These are phyloP conservation scores for Leishmania turanica DNA, from an alignment of 208 protist genomes.

Conservation along the genomic window DNA sequence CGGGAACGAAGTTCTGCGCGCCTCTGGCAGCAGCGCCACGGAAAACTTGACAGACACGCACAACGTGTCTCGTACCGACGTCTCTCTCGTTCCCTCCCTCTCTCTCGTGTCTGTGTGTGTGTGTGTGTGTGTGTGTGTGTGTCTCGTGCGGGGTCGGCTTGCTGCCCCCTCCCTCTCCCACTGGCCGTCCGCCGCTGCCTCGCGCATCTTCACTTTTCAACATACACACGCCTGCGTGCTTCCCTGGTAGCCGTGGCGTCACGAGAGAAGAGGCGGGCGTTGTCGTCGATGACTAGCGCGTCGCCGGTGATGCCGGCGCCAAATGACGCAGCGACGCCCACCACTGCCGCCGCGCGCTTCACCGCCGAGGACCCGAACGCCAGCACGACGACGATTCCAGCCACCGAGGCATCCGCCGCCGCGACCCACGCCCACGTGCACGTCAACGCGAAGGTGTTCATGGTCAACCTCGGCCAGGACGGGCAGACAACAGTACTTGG, in stretches of 20 bases:
- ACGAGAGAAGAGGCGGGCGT: background rate
- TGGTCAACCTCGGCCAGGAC: constrained; percentile 21
- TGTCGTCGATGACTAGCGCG: background rate
- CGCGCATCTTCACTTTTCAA: too few species aligned
- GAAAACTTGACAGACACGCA: too few species aligned
- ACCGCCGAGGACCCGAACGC: background rate
- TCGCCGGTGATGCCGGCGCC: background rate
- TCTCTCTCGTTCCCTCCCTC: too few species aligned
- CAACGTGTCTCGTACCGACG: too few species aligned
- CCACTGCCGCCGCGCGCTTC: background rate
- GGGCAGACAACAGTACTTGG: constrained; percentile 14
- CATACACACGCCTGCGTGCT: background rate
- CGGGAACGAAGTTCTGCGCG: too few species aligned
- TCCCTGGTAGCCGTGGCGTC: background rate
- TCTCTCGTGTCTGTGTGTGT: too few species aligned
- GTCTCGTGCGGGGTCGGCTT: too few species aligned
- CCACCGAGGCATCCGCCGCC: constrained; percentile 12
- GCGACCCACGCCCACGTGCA: background rate
- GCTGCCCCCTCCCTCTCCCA: background rate
- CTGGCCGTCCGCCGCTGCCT: background rate
- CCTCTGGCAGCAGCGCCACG: too few species aligned
- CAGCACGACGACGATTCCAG: background rate
- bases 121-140: too few species aligned
- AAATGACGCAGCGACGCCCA: background rate
- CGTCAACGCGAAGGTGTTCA: constrained; percentile 10